These are phyloP conservation scores for Plasmodium ovale DNA, from an alignment of 169 alveolate genomes.

Conservation along the genomic window DNA sequence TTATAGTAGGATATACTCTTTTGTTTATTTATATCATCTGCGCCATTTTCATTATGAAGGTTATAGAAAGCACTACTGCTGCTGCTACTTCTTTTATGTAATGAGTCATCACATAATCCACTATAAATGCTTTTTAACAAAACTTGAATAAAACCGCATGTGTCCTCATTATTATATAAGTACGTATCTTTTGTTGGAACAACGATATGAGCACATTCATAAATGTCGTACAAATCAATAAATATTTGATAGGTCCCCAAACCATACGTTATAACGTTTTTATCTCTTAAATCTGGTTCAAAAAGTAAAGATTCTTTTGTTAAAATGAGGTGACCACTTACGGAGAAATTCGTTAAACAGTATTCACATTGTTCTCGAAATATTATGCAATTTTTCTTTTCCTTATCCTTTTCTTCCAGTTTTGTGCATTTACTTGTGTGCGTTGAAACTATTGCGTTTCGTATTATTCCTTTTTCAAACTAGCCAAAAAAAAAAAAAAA, in stretches of 20 bases:
- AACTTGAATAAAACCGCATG: slow-evolving; percentile 74
- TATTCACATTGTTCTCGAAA: slow-evolving; percentile 85
- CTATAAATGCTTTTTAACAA: slow-evolving; percentile 66
- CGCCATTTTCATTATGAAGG: not conserved
- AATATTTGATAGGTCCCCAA: slow-evolving; percentile 84
- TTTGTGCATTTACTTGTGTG: slow-evolving; percentile 17
- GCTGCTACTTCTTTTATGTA: slow-evolving; percentile 20
- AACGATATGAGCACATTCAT: slow-evolving; percentile 84
- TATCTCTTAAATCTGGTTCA: slow-evolving; percentile 87
- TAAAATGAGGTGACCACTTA: slow-evolving; percentile 82
- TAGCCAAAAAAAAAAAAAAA: slow-evolving; percentile 20
- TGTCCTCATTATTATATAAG: slow-evolving; percentile 62
- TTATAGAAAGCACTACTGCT: not conserved
- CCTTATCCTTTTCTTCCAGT: slow-evolving; percentile 47
- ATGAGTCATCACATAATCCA: slow-evolving; percentile 7
- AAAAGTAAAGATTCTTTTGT: slow-evolving; percentile 83
- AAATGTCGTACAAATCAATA: slow-evolving; percentile 80
- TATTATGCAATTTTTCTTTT: slow-evolving; percentile 76
- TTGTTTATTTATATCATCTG: slow-evolving; percentile 36
- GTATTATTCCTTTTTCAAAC: slow-evolving; percentile 74
- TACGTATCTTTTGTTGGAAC: slow-evolving; percentile 77
- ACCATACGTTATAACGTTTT: slow-evolving; percentile 81
- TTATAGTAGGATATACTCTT: slow-evolving; percentile 56
- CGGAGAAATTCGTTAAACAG: slow-evolving; percentile 79
- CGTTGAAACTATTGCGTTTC: slow-evolving; percentile 61